phyloP scores from a whole-genome alignment of 2,329 filamentous ascomycete genomes.

The Epicoccum nigrum region DNA sequence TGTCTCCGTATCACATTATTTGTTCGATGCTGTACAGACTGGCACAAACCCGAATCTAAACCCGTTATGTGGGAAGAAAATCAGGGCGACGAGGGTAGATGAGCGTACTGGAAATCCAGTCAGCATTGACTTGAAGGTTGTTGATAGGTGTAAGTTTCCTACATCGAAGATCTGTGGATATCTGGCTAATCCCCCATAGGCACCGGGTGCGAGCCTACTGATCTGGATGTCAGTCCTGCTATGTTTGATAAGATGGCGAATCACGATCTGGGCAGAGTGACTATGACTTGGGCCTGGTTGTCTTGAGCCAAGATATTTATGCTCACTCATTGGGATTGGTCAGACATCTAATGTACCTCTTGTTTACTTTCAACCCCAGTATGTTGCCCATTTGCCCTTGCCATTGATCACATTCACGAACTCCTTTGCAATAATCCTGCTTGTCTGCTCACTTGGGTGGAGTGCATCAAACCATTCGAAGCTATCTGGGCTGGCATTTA shows the following conservation, averaged over 20 bases:
- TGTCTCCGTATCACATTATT: slow-evolving; percentile 68
- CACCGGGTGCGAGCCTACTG: slow-evolving; percentile 55
- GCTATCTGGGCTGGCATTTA: slow-evolving; percentile 53
- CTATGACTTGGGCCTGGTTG: slow-evolving; percentile 60
- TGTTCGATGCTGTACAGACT: slow-evolving; percentile 66
- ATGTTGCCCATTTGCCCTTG: slow-evolving; percentile 53
- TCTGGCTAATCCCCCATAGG: slow-evolving; percentile 40
- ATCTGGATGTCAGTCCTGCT: slow-evolving; percentile 57
- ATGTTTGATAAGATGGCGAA: slow-evolving; percentile 58
- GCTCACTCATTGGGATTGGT: too few species aligned
- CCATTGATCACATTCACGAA: slow-evolving; percentile 63
- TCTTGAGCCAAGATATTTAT: not conserved
- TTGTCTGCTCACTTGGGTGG: slow-evolving; percentile 71
- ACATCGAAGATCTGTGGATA: not conserved
- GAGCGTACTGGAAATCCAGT: slow-evolving; percentile 51
- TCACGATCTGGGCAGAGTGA: slow-evolving; percentile 54
- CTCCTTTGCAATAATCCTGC: slow-evolving; percentile 62
- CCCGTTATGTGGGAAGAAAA: slow-evolving; percentile 68
- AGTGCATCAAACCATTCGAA: slow-evolving; percentile 78
- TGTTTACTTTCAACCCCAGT: slow-evolving; percentile 41
- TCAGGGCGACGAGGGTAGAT: slow-evolving; percentile 63
- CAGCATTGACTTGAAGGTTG: slow-evolving; percentile 68
- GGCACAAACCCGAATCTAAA: slow-evolving; percentile 65
- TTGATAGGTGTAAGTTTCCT: slow-evolving; percentile 65
- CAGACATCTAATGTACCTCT: not conserved